Conservation (phyloP, 257 asterid genomes). For the Perilla frutescens region DNA sequence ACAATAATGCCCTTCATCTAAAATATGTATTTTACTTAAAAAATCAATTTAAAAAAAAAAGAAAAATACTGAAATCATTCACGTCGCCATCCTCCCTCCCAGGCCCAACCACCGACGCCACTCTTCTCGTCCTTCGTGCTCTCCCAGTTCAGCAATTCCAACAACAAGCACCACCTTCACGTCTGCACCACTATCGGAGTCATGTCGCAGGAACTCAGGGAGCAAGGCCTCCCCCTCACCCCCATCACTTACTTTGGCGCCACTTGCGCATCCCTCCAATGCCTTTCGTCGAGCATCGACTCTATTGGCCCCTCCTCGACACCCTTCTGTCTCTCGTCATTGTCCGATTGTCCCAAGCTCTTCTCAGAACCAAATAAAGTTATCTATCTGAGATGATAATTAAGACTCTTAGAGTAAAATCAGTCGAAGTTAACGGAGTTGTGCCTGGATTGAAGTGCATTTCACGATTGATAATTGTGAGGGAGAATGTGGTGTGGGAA, state of each 20-base stretch:
- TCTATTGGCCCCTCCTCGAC: conserved; percentile 67
- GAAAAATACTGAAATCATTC: too few species aligned
- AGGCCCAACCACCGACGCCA: too few species aligned
- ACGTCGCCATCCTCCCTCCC: too few species aligned
- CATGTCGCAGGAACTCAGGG: conserved; percentile 78
- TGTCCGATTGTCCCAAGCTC: conserved; percentile 44
- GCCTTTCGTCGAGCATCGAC: conserved; percentile 54
- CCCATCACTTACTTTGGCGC: conserved; percentile 79
- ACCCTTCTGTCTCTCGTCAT: conserved; percentile 70
- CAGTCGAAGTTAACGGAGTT: conserved; percentile 61
- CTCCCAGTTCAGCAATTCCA: too few species aligned
- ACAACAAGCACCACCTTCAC: too few species aligned
- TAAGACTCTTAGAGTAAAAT: conserved; percentile 46
- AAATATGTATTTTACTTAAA: too few species aligned
- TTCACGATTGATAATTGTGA: conserved; percentile 54
- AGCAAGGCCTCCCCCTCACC: conserved; percentile 61
- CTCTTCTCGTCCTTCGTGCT: too few species aligned
- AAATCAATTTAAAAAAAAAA: too few species aligned
- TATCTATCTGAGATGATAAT: conserved; percentile 57
- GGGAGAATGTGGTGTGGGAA: conserved; percentile 65
- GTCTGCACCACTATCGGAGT: too few species aligned
- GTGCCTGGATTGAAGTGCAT: conserved; percentile 68
- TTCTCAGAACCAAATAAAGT: conserved; percentile 51
- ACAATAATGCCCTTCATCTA: too few species aligned
- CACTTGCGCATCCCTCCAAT: conserved; percentile 76